A percentile compares a stretch with the other conserved stretches of the same genome.
phyloP scores from a whole-genome alignment of 257 asterid genomes.

The Primulina huaijiensis region DNA sequence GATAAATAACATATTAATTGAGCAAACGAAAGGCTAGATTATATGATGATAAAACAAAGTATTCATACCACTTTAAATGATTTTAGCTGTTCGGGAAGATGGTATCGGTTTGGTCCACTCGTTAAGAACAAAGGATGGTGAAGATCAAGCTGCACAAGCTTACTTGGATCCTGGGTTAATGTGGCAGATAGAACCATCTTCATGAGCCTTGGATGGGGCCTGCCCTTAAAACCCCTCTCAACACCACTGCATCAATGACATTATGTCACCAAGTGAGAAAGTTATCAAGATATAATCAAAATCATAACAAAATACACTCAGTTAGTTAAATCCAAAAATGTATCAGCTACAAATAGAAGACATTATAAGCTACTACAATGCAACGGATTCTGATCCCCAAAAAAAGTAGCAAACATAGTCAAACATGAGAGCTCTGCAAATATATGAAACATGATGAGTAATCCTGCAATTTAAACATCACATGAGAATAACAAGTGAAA shows the following conservation, averaged over 20 bases:
- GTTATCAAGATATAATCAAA: conserved; percentile 2
- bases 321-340: background rate
- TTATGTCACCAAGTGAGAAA: conserved; percentile 10
- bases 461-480: conserved; percentile 15
- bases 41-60: background rate
- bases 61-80: conserved; percentile 75
- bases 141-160: conserved; percentile 82
- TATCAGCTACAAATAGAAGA: background rate
- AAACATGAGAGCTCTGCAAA: conserved; percentile 3
- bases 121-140: conserved; percentile 86
- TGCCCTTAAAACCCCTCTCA: conserved; percentile 78
- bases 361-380: background rate
- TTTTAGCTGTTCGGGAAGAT: conserved; percentile 69
- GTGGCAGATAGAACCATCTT: conserved; percentile 94
- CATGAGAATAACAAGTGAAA: conserved; percentile 25
- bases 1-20: conserved; percentile 16
- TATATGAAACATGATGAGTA: background rate
- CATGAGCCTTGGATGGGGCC: conserved; percentile 65
- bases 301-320: background rate
- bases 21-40: background rate
- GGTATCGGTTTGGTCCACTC: conserved; percentile 67
- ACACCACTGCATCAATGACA: conserved; percentile 53
- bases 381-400: background rate
- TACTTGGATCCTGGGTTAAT: conserved; percentile 92
- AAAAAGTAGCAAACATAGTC: background rate